Evolutionary conservation across 2,329 filamentous ascomycete species (phyloP).

Genomic region (Penicillium sp.): DNA sequence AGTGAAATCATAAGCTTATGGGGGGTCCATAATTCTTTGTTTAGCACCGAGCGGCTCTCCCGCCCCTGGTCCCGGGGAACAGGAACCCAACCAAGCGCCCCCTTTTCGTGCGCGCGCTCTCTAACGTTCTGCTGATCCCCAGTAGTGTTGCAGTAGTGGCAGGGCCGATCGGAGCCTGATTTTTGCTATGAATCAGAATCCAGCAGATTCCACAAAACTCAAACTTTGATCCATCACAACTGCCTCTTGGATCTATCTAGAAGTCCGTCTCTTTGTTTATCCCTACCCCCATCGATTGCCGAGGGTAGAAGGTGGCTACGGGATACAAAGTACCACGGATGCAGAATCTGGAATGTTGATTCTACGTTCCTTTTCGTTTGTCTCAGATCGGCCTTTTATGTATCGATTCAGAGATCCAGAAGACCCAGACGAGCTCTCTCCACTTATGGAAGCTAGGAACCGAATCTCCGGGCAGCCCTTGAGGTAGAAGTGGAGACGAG

Average conservation of each 20-base stretch:
- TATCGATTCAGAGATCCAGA: background rate
- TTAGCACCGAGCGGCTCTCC: constrained; percentile 39
- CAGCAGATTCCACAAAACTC: constrained; percentile 19
- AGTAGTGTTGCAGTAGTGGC: constrained; percentile 17
- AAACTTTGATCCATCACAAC: constrained; percentile 29
- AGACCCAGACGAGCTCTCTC: constrained; percentile 19
- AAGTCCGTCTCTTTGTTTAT: background rate
- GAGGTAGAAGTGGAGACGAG: constrained; percentile 34
- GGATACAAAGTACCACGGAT: constrained; percentile 19
- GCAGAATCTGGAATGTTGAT: background rate
- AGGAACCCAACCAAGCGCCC: constrained; percentile 33
- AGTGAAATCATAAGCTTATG: constrained; percentile 18
- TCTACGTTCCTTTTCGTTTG: background rate
- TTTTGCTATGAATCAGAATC: constrained; percentile 18
- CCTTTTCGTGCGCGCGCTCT: constrained; percentile 34
- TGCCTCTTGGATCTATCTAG: constrained; percentile 24
- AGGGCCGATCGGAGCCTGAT: constrained; percentile 14
- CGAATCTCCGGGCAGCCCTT: constrained; percentile 36
- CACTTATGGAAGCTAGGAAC: constrained; percentile 32
- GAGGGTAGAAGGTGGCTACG: background rate
- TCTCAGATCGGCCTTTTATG: background rate
- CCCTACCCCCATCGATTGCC: background rate
- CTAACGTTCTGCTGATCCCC: constrained; percentile 24
- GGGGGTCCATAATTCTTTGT: constrained; percentile 25
- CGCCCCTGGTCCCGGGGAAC: constrained; percentile 38